These are phyloP conservation scores for Hortaea werneckii DNA, from an alignment of 2,329 filamentous ascomycete genomes.

Conservation along the genomic window DNA sequence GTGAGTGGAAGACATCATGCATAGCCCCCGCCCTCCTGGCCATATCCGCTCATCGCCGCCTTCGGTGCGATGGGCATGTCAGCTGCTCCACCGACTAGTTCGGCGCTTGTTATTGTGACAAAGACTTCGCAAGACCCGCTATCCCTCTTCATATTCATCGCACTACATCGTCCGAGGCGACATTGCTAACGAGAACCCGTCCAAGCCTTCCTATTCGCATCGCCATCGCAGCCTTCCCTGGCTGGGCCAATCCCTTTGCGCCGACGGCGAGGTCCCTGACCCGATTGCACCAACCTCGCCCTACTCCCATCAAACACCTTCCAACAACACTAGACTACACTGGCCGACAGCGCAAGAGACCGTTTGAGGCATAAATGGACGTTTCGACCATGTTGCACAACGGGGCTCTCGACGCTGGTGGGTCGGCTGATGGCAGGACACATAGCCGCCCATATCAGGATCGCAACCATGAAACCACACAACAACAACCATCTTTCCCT, in stretches of 20 bases:
- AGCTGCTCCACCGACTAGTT: not conserved
- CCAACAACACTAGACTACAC: constrained; percentile 3
- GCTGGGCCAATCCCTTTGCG: constrained; percentile 16
- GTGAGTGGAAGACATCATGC: constrained; percentile 13
- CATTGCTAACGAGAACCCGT: not conserved
- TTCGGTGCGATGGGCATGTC: constrained; percentile 3
- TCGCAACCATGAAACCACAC: constrained; percentile 16
- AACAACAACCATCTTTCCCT: constrained; percentile 9
- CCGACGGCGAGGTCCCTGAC: constrained; percentile 18
- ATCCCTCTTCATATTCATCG: not conserved
- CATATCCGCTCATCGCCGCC: constrained; percentile 10
- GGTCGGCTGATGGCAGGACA: constrained; percentile 16
- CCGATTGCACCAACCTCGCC: constrained; percentile 3
- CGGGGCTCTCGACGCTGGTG: constrained; percentile 12
- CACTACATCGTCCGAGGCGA: not conserved
- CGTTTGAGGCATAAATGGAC: constrained; percentile 21
- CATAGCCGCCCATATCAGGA: constrained; percentile 26
- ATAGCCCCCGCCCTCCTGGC: not conserved
- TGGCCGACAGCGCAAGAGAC: constrained; percentile 4
- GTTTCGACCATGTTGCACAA: constrained; percentile 27
- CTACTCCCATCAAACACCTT: constrained; percentile 6
- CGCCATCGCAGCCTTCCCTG: constrained; percentile 3
- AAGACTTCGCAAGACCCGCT: not conserved
- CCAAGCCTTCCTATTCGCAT: not conserved
- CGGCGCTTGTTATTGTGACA: not conserved